phyloP scores from a whole-genome alignment of 495 filamentous ascomycete genomes.

The Penicillium silybi region DNA sequence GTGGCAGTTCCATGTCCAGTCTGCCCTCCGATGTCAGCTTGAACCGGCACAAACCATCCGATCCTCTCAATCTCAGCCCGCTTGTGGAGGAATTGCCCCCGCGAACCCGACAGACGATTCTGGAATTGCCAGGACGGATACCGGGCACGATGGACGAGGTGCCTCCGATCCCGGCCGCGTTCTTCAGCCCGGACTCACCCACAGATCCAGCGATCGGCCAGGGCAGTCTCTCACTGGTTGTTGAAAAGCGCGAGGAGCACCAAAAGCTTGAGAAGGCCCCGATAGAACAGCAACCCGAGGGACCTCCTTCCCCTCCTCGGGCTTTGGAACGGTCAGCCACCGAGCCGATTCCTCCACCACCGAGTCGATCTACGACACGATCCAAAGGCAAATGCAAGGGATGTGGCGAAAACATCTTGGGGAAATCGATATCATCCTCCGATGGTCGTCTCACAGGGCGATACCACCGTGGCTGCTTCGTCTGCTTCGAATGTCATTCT shows the following conservation, averaged over 20 bases:
- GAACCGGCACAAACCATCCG: constrained; percentile 28
- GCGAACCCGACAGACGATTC: constrained; percentile 15
- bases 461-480: constrained; percentile 92
- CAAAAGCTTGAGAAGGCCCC: not conserved
- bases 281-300: constrained; percentile 9
- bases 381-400: constrained; percentile 78
- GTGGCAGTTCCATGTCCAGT: constrained; percentile 69
- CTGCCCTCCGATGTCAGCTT: constrained; percentile 40
- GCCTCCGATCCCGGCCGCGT: constrained; percentile 30
- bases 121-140: constrained; percentile 16
- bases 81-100: constrained; percentile 35
- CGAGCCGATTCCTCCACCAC: constrained; percentile 20
- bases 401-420: constrained; percentile 72
- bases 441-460: constrained; percentile 90
- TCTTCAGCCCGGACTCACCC: constrained; percentile 51
- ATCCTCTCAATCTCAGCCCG: constrained; percentile 31
- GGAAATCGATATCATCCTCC: constrained; percentile 89
- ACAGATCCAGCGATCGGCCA: constrained; percentile 54
- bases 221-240: constrained; percentile 40
- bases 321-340: constrained; percentile 25
- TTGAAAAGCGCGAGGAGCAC: constrained; percentile 20
- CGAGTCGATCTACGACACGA: constrained; percentile 24
- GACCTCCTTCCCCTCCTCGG: constrained; percentile 18
- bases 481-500: constrained; percentile 75
- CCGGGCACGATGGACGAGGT: constrained; percentile 29